Base-by-base conservation (phyloP, 2,329 filamentous ascomycete genomes). In the Teratosphaeria destructans region DNA sequence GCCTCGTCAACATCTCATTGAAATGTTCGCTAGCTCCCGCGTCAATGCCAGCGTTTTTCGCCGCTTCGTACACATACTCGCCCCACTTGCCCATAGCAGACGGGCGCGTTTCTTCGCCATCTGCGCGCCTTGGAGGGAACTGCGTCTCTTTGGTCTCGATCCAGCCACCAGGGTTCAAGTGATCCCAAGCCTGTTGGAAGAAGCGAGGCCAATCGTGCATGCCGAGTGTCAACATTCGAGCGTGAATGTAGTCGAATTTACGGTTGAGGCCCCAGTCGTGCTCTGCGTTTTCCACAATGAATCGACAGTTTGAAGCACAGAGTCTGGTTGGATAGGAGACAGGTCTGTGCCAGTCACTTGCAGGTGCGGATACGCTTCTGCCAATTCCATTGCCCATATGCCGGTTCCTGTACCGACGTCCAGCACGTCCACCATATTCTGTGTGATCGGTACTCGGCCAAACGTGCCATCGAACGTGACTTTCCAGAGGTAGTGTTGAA, bases 351-450 rank as follows among this genome's bases (percentile, higher is more conserved):
- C 73, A 55, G 66, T 64, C 5, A 74, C 67, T 56, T 72, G 61
- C 14, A 68, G 62, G 12, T 70, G 62, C 10, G 62, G 62, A 55
- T 57, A 63, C 16, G 58, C 60, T 52, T 65, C 62, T 19, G 63
- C 63, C 35, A 76, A 72, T 12, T 64, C 64, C 10, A 68, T 68
- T 29, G 67, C 67, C 67, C 67, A 69, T 56, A 72, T 66, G 12
- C 77, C 77, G 2, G 78, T 80, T 0, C 78, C 78, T 1, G 77
- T 79, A 10, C 78, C 78, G 26, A 77, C 67, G 64, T 80, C 78
- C 0, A 81, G 67, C 5, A 74, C 64, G 16, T 23, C 49, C 58
- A 52, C 56, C 34, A 56, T 56, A n/a, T 59, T 59, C 12, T 61
- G 34, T 19, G 54, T 57, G 19, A 66, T 59, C 4, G 66, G 66